Conservation (phyloP, 345 rosid species). For the Syzygium grande region DNA sequence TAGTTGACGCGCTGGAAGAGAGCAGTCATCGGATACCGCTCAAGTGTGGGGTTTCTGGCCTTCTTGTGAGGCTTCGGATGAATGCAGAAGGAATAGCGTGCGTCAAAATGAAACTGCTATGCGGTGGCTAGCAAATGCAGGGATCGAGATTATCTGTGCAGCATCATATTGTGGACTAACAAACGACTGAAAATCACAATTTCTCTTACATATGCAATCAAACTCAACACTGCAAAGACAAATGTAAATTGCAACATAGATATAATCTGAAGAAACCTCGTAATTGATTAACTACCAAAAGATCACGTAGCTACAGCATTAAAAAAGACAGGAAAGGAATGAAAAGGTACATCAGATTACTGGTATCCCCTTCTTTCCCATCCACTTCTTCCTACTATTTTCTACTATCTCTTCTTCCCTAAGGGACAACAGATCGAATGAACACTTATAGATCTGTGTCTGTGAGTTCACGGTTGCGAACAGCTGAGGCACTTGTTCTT, state of each 20-base stretch:
- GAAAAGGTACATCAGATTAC: background rate
- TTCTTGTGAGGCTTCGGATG: background rate
- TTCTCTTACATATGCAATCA: background rate
- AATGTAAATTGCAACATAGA: background rate
- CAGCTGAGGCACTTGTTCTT: conserved; percentile 1
- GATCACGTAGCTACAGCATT: background rate
- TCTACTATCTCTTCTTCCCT: conserved; percentile 66
- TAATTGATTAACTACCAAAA: background rate
- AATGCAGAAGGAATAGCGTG: background rate
- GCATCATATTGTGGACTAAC: background rate
- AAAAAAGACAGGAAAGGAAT: background rate
- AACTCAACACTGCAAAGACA: background rate
- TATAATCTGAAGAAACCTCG: background rate
- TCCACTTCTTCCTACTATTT: conserved; percentile 57
- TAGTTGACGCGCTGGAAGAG: background rate
- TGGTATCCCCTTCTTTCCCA: conserved; percentile 30
- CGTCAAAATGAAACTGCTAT: background rate
- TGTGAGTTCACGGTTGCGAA: conserved; percentile 40
- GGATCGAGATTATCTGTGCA: no score
- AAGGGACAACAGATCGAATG: conserved; percentile 50
- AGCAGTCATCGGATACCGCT: background rate
- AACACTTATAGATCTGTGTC: conserved; percentile 45
- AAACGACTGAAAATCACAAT: background rate
- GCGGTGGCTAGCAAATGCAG: no score
- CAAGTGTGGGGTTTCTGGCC: background rate